phyloP scores from a whole-genome alignment of 2,329 filamentous ascomycete species.

The Trichoderma gracile region DNA sequence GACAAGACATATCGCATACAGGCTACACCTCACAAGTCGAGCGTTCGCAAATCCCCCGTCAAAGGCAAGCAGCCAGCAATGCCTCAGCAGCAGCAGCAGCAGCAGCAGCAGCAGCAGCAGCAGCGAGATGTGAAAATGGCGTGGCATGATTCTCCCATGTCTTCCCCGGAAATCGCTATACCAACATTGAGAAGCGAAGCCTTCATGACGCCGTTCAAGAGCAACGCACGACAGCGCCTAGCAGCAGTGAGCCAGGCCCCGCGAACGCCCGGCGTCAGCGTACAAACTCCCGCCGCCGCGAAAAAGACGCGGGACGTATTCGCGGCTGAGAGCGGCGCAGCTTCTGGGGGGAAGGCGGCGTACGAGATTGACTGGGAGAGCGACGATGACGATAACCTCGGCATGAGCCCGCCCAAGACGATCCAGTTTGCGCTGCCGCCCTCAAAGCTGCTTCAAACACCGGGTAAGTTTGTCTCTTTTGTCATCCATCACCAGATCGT shows the following conservation, averaged over 20 bases:
- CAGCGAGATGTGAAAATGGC: constrained; percentile 33
- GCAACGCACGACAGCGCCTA: constrained; percentile 45
- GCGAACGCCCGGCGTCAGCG: constrained; percentile 79
- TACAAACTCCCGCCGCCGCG: constrained; percentile 68
- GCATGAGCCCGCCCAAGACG: constrained; percentile 89
- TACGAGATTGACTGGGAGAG: constrained; percentile 73
- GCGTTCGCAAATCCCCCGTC: constrained; percentile 48
- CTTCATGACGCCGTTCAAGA: constrained; percentile 73
- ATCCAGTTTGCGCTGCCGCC: constrained; percentile 82
- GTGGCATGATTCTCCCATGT: constrained; percentile 63
- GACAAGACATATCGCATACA: constrained; percentile 95
- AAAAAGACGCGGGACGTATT: constrained; percentile 55
- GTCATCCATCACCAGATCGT: not conserved
- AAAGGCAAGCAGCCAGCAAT: constrained; percentile 38
- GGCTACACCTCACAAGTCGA: constrained; percentile 75
- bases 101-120: constrained; percentile 12
- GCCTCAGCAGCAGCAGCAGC: constrained; percentile 1
- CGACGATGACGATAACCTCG: constrained; percentile 62
- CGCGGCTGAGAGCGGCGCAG: constrained; percentile 33
- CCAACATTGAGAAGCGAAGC: constrained; percentile 83
- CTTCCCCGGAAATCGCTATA: constrained; percentile 75
- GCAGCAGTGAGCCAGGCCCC: constrained; percentile 50
- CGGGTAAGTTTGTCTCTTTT: constrained; percentile 53
- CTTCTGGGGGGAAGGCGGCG: constrained; percentile 36
- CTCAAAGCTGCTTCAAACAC: constrained; percentile 76